Conservation (phyloP, 768 basidiomycete genomes). For the Mrakia blollopis region DNA sequence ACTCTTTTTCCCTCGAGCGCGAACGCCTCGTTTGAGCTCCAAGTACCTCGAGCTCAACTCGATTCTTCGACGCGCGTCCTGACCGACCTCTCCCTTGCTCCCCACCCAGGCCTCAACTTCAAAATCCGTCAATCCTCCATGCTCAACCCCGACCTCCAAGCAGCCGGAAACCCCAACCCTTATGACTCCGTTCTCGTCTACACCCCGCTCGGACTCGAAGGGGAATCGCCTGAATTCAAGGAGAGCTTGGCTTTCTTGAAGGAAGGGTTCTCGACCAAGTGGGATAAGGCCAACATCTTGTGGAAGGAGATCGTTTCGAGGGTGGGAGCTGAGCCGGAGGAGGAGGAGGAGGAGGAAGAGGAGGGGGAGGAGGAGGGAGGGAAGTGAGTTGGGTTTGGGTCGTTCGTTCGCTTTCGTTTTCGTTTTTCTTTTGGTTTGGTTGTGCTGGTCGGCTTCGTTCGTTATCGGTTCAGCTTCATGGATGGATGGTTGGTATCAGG, state of each 20-base stretch:
- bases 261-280: conserved; percentile 11
- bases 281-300: conserved; percentile 8
- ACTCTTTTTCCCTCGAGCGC: neutral
- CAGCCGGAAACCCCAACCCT: neutral
- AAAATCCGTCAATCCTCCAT: conserved; percentile 10
- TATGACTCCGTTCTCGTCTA: conserved; percentile 13
- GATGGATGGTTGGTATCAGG: too few species aligned
- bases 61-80: neutral
- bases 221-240: neutral
- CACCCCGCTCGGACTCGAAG: conserved; percentile 20
- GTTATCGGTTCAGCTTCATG: too few species aligned
- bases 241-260: conserved; percentile 6
- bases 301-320: conserved; percentile 17
- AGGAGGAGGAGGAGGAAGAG: conserved; percentile 10
- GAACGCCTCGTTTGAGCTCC: neutral
- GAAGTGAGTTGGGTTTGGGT: neutral
- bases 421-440: too few species aligned
- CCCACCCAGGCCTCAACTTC: conserved; percentile 15
- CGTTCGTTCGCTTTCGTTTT: too few species aligned
- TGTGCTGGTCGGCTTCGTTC: too few species aligned
- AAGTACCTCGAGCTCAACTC: neutral
- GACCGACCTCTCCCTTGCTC: neutral
- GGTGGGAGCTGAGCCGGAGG: neutral
- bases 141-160: neutral
- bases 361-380: neutral